Evolutionary conservation across 352 stramenopile species (phyloP), one percentile per base, ranked within the genome.

Genomic region (Globisporangium apiculatum): DNA sequence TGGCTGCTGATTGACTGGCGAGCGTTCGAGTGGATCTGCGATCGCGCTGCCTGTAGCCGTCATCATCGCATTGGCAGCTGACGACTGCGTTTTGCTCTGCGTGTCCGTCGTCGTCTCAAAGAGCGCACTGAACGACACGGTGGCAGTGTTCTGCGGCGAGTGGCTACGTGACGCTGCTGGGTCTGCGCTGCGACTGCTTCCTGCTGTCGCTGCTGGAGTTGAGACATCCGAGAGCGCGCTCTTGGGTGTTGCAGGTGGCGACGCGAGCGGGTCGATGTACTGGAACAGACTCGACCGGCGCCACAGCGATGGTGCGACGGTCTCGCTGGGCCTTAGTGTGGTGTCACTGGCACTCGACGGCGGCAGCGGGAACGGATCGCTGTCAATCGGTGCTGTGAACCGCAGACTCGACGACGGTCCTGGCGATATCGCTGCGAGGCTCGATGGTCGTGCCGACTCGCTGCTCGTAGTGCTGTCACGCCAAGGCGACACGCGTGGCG

Each of bases 261-360:
- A 48, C 4, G 46, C 46, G 36, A 53, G 37, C 1, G 57, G n/a
- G 18, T 63, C 66, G 35, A 52, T 57, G 43, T 73, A 71, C 5
- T 69, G 31, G 35, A 73, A 73, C 10, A 73, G 17, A 11, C 61
- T 57, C 15, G 65, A 45, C 31, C 66, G 57, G 10, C 54, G 48
- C 41, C 55, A 58, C 7, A 52, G 24, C 24, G 24, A 31, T 31
- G 24, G 24, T 31, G 24, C 24, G 24, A 31, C 24, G 24, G 24
- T 31, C 24, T 31, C 24, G 24, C 24, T 31, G 24, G 24, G 1
- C 3, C 24, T 2, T 31, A 31, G 24, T 31, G 24, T 31, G 24
- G 24, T 7, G 15, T 37, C 51, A n/a, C 38, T 18, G 37, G n/a
- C 36, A 47, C 51, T 47, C 35, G 17, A 1, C 11, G 17, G 3